Base-by-base conservation (phyloP, 495 filamentous ascomycete species). In the Paragyromitra xinjiangensis region DNA sequence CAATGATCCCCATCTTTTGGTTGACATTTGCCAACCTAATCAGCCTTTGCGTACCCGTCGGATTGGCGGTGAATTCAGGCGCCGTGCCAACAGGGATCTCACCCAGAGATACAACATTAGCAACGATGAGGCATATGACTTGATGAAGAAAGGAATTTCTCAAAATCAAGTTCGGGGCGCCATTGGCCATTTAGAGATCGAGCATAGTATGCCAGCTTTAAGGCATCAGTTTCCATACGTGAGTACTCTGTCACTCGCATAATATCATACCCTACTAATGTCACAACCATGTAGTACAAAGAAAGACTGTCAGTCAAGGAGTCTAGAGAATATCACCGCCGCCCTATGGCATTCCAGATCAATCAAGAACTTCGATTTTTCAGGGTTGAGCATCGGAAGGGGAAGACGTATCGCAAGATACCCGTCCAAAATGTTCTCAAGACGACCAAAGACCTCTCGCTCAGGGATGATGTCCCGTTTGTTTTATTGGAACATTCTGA, bases 401-500 rank as follows among this genome's bases (percentile, higher is more conserved):
- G 89, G 74, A 98, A 97, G 84, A 88, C 91, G 64, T 85, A 89
- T 69, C 92, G 91, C 82, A 91, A 91, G 66, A 91, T 92, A 78
- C 88, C 91, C 37, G 87, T 90, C 44, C 90, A 92, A 73, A 88
- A 89, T 16, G 84, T 95, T 8, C 98, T 93, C 85, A 86, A 87
- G 37, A 89, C 86, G 14, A 90, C 93, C 1, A 89, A 90, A 71
- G 90, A 96, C 74, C 87, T 99, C n/a, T 91, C 91, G 1, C 83
- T 97, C 80, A 91, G 90, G 64, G 95, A 99, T 81, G 97, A 94
- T 82, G 93, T 96, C 0, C 90, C 88, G n/a, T 90, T 91, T 12
- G 85, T 97, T 5, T 86, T 99, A 22, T 88, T 98, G 40, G 95
- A 99, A 84, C 98, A 98, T 84, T 95, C 93, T 8, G 95, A 99